Percentiles rank a stretch among this genome's conserved stretches.
Evolutionary conservation across 1,139 yeast genomes (phyloP).

Genomic region (Meyerozyma guilliermondii): DNA sequence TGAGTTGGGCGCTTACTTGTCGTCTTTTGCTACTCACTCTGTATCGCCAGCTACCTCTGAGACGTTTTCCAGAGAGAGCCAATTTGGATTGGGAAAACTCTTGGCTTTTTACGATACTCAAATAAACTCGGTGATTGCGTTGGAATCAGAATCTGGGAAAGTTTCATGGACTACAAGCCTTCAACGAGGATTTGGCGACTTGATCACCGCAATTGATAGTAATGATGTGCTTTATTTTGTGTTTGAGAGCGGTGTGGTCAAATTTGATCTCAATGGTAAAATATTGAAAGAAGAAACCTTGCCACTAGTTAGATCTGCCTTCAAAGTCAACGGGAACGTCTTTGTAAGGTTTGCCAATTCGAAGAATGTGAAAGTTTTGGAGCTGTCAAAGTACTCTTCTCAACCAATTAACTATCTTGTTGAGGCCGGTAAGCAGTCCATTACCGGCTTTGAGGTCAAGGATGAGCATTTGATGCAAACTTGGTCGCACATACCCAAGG

Average conservation of each 20-base stretch:
- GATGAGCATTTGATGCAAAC: neutral
- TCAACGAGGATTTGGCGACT: constrained; percentile 6
- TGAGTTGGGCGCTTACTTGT: constrained; percentile 27
- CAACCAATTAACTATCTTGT: constrained; percentile 4
- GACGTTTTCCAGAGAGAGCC: constrained; percentile 11
- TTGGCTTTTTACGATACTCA: constrained; percentile 24
- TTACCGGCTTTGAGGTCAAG: neutral
- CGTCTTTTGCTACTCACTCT: constrained; percentile 8
- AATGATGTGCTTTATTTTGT: constrained; percentile 19
- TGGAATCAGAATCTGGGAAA: constrained; percentile 26
- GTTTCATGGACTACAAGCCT: constrained; percentile 22
- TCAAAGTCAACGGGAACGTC: constrained; percentile 5
- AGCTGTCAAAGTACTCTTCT: constrained; percentile 16
- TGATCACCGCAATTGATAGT: constrained; percentile 14
- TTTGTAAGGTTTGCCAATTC: constrained; percentile 2
- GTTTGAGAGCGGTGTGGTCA: constrained; percentile 14
- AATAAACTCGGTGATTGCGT: constrained; percentile 21
- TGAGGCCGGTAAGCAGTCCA: neutral
- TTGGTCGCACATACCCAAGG: neutral
- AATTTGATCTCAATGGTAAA: constrained; percentile 5
- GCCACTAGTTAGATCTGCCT: constrained; percentile 5
- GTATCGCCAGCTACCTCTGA: constrained; percentile 3
- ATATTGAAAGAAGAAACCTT: constrained; percentile 5
- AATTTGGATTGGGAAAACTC: constrained; percentile 32
- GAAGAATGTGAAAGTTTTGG: constrained; percentile 18